phyloP scores from a whole-genome alignment of 1,139 yeast genomes.

The Fermentozyma sake region DNA sequence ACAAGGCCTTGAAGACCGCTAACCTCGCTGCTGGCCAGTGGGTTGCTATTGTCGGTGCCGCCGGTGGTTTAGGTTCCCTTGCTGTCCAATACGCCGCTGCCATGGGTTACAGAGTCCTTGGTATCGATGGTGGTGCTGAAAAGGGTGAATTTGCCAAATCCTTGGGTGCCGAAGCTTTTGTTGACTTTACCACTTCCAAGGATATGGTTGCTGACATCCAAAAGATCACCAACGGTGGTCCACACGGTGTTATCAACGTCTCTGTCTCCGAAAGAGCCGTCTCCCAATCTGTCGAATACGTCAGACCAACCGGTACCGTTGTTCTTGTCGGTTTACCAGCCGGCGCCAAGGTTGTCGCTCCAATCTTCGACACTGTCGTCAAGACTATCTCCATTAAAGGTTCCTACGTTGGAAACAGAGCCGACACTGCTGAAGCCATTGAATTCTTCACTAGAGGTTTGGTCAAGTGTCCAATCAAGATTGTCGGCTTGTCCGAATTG shows the following conservation, averaged over 20 bases:
- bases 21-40: constrained; percentile 62
- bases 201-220: constrained; percentile 54
- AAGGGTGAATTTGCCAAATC: constrained; percentile 53
- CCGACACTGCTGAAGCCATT: constrained; percentile 71
- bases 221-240: constrained; percentile 69
- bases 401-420: constrained; percentile 79
- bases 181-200: constrained; percentile 58
- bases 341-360: constrained; percentile 59
- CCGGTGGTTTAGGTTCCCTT: constrained; percentile 73
- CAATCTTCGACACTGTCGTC: constrained; percentile 62
- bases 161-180: constrained; percentile 64
- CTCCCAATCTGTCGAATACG: constrained; percentile 58
- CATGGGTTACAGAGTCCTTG: constrained; percentile 70
- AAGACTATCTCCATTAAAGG: constrained; percentile 63
- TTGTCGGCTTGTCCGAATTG: constrained; percentile 64
- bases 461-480: constrained; percentile 64
- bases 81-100: constrained; percentile 74
- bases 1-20: constrained; percentile 73
- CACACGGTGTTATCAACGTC: constrained; percentile 72
- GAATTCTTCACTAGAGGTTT: constrained; percentile 70
- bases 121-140: constrained; percentile 72
- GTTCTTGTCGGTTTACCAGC: constrained; percentile 76
- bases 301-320: constrained; percentile 65
- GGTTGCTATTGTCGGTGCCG: constrained; percentile 78
- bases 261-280: constrained; percentile 69